Evolutionary conservation across 2,329 filamentous ascomycete species (phyloP), one percentile per base, ranked within the genome.

Genomic region (Fusarium burgessii): DNA sequence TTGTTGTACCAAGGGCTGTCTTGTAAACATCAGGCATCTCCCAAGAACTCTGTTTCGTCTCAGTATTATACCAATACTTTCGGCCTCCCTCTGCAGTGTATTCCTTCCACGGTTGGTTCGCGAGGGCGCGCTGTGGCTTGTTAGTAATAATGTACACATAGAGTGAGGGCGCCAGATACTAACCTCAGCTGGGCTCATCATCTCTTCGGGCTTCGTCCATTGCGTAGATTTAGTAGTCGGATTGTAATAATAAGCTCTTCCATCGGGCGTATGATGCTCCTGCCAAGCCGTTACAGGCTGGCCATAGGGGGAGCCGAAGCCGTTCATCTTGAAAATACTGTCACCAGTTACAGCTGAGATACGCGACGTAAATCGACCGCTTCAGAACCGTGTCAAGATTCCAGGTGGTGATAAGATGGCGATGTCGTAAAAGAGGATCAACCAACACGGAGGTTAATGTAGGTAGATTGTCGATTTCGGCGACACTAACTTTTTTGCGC

Each of bases 21-120:
- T 93, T 94, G 82, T 95, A 95, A 69, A 84, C 89, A 59, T 94
- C 92, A 60, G 96, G 96, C 88, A 97, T 95, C 77, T 95, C 92
- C 96, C 96, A 99, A 35, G 93, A 94, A 80, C 94, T 98, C 83
- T 94, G 89, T 82, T 95, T 95, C 46, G 93, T 95, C 81, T 97
- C 92, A 36, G 91, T 93, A 81, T 99, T 96, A 81, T 95, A 95
- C 93, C 94, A 99, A 82, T 99, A 99, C 79, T 95, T 93, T 76
- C 91, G 90, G 49, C 95, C 96, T 71, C 93, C 93, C 68, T 94
- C 90, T 25, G 93, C 91, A 29, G 92, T 94, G 78, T 97, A 96
- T 81, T 97, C 94, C 78, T 95, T 96, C 94, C 95, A 99, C 71
- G 93, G 93, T 74, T 96, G 93, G 75, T 91, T 91, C 54, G 92